Evolutionary conservation across 2,329 filamentous ascomycete genomes (phyloP), one percentile per base, ranked within the genome.

Genomic region (Rutstroemia sp.): DNA sequence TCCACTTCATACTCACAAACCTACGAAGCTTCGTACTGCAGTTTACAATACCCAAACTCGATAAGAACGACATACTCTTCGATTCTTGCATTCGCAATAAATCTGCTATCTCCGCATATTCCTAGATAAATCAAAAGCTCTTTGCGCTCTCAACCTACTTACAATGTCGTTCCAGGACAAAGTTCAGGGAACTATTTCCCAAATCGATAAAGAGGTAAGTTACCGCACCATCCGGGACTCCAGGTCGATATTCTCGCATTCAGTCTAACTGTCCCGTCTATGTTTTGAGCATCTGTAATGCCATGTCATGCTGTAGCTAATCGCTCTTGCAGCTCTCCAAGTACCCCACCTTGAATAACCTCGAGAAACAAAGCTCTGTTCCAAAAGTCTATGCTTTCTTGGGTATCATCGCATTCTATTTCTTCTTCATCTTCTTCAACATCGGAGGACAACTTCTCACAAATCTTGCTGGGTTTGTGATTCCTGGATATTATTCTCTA

Each of bases 381-480:
- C 90, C 90, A 71, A 95, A 95, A 80, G 86, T 88, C 69, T 94
- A 95, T 72, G 86, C 83, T 63, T 80, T 88, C 70, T 85, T 92
- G 66, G 90, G 89, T 67, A 70, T 90, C 58, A 86, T 74, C 59
- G 85, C 85, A 52, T 82, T 92, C 64, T 95, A 95, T 80, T 90
- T 94, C 77, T 90, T 92, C 78, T 83, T 94, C 66, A 89, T 94
- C 75, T 85, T 94, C 77, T 91, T 95, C 80, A 95, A 95, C 81
- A 87, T 94, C 63, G 90, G 87, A 62, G 89, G 90, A 67, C 88
- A 92, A 75, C 87, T 94, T 70, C 79, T 95, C 66, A 91, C 90
- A 75, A 95, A 95, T 78, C 75, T 91, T 64, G 88, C 89, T 65
- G 90, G 90, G 61, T 94, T 94, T 71, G 75, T 88, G 66, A 81